A percentile compares a stretch with the other conserved stretches of the same genome.
Evolutionary conservation across 2,329 filamentous ascomycete species (phyloP).

Genomic region (Paecilomyces formosus): DNA sequence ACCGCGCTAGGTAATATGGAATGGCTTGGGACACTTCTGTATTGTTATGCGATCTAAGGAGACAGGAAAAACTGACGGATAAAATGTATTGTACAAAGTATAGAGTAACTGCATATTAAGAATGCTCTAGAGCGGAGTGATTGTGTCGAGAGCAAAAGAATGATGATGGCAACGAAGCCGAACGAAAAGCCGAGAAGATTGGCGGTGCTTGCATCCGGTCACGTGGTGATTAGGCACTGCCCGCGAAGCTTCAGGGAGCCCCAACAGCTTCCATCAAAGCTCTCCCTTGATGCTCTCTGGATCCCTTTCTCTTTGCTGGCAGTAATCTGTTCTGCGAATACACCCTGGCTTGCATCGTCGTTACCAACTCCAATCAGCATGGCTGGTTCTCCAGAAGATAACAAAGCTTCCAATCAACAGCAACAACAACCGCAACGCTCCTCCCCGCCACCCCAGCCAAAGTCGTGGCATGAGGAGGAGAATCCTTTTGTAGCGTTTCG

Average conservation of each 20-base stretch:
- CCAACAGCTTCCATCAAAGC: slow-evolving; percentile 23
- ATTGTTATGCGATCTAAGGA: neutral
- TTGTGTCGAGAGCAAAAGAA: too few relatives aligned
- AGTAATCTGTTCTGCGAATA: slow-evolving; percentile 5
- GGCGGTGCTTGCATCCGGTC: slow-evolving; percentile 14
- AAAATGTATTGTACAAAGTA: neutral
- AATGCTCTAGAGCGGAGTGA: too few relatives aligned
- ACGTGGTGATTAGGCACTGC: slow-evolving; percentile 18
- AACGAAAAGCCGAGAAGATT: slow-evolving; percentile 3
- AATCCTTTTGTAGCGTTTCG: slow-evolving; percentile 57
- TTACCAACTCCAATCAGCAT: neutral
- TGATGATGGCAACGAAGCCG: neutral
- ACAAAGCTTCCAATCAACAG: slow-evolving; percentile 1
- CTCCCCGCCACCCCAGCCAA: slow-evolving; percentile 7
- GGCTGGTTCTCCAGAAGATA: slow-evolving; percentile 2
- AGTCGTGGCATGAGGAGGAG: slow-evolving; percentile 25
- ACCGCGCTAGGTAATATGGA: neutral
- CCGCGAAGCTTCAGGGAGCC: slow-evolving; percentile 14
- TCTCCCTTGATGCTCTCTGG: neutral
- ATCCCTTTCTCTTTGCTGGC: slow-evolving; percentile 4
- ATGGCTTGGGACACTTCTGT: neutral
- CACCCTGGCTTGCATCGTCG: neutral
- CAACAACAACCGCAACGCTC: slow-evolving; percentile 4
- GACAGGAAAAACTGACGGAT: neutral
- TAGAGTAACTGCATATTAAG: too few relatives aligned